Percentiles rank a stretch among this genome's conserved stretches.
Conservation (phyloP, 768 basidiomycete genomes). For the Pilatotrama ljubarskyi region DNA sequence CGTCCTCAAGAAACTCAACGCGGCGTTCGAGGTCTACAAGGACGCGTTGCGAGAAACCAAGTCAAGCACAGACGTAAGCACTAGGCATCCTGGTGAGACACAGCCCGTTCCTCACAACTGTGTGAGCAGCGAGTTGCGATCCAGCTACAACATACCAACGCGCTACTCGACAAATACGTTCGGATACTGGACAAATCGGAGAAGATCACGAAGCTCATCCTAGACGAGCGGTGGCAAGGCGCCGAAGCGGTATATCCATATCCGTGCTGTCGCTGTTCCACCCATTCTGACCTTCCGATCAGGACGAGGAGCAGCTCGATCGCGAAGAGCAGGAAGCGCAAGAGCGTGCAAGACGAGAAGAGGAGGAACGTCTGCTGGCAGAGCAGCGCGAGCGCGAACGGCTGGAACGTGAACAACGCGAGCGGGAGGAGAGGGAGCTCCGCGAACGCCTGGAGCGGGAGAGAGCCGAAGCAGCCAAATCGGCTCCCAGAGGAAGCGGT, state of each 20-base stretch:
- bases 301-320: constrained; percentile 64
- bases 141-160: constrained; percentile 72
- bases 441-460: constrained; percentile 47
- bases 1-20: constrained; percentile 70
- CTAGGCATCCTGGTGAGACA: not conserved
- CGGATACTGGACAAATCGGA: constrained; percentile 69
- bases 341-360: constrained; percentile 41
- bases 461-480: constrained; percentile 38
- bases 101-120: no score
- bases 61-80: constrained; percentile 65
- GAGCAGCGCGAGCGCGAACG: constrained; percentile 47
- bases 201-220: constrained; percentile 62
- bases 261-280: not conserved
- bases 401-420: constrained; percentile 50
- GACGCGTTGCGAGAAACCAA: constrained; percentile 64
- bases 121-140: constrained; percentile 53
- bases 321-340: constrained; percentile 40
- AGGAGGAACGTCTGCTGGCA: constrained; percentile 33
- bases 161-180: constrained; percentile 74
- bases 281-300: not conserved
- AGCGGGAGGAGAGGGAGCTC: constrained; percentile 44
- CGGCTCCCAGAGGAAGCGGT: constrained; percentile 44
- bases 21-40: constrained; percentile 65
- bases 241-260: constrained; percentile 60
- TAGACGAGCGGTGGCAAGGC: constrained; percentile 77